Conservation (phyloP, 331 rosid species). For the Cucumis variabilis region DNA sequence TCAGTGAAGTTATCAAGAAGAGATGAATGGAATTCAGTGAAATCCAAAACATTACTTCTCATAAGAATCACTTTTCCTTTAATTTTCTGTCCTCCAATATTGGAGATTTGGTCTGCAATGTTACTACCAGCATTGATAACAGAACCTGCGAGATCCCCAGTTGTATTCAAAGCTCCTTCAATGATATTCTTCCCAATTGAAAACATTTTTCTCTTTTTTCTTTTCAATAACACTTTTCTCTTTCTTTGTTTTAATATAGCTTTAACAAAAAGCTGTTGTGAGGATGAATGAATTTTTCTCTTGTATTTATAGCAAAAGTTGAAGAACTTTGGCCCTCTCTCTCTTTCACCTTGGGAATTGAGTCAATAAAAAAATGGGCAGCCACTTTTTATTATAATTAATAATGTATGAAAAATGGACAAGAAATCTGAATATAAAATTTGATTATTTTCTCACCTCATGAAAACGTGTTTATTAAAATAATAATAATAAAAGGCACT, state of each 20-base stretch:
- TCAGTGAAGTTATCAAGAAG: constrained; percentile 6
- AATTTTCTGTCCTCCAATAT: neutral
- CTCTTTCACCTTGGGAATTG: too few species aligned
- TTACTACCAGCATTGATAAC: constrained; percentile 6
- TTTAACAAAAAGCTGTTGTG: too few species aligned
- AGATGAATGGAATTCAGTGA: constrained; percentile 1
- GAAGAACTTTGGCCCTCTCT: too few species aligned
- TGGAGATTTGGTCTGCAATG: neutral
- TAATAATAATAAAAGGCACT: too few species aligned
- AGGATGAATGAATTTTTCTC: too few species aligned
- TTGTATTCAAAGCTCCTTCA: neutral
- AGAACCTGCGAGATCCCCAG: constrained; percentile 2
- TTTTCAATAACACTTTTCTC: too few species aligned
- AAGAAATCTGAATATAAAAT: too few species aligned
- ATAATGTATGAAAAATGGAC: neutral
- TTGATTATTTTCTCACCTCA: neutral
- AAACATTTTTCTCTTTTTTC: constrained; percentile 6
- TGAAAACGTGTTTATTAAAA: neutral
- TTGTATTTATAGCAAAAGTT: too few species aligned
- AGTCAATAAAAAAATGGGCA: too few species aligned
- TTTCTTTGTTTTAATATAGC: too few species aligned
- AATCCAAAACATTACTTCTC: constrained; percentile 17
- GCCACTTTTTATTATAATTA: too few species aligned
- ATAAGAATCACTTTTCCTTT: constrained; percentile 16
- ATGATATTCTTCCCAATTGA: neutral